phyloP scores from a whole-genome alignment of 257 asterid species.

The Leptodermis oblonga region DNA sequence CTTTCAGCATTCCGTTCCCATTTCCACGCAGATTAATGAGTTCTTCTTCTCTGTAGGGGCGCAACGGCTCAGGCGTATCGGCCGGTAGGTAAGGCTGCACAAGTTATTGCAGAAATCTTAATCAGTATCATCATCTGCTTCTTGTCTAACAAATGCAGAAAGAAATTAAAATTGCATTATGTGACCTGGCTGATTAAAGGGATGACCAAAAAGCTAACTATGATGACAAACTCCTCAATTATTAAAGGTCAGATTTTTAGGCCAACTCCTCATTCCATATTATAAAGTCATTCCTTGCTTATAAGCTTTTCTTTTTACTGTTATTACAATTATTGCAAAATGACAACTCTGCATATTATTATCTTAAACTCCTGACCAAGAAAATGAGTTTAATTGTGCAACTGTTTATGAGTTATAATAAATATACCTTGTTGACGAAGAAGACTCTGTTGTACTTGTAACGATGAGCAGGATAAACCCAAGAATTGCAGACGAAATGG shows the following conservation, averaged over 20 bases:
- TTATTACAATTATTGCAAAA: background rate
- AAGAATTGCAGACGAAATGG: conserved; percentile 73
- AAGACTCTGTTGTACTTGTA: conserved; percentile 63
- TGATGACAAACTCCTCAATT: background rate
- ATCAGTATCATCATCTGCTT: background rate
- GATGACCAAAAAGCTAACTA: conserved; percentile 1
- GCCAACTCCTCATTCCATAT: background rate
- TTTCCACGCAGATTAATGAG: conserved; percentile 63
- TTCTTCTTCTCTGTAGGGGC: conserved; percentile 62
- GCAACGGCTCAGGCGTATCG: conserved; percentile 64
- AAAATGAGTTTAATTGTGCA: too few species aligned
- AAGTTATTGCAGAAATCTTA: background rate
- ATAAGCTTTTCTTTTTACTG: background rate
- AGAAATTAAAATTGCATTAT: too few species aligned
- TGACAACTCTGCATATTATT: background rate
- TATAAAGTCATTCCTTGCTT: background rate
- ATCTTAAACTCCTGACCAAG: background rate
- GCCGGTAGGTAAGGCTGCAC: conserved; percentile 63
- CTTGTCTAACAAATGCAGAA: too few species aligned
- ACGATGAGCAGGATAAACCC: conserved; percentile 73
- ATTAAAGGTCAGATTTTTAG: background rate
- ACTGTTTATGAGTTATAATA: background rate
- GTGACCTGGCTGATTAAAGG: background rate
- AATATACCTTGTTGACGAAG: conserved; percentile 66
- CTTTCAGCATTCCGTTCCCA: conserved; percentile 52